Evolutionary conservation across 202 grass and related monocot species (phyloP).

Genomic region (Alloteropsis angusta): DNA sequence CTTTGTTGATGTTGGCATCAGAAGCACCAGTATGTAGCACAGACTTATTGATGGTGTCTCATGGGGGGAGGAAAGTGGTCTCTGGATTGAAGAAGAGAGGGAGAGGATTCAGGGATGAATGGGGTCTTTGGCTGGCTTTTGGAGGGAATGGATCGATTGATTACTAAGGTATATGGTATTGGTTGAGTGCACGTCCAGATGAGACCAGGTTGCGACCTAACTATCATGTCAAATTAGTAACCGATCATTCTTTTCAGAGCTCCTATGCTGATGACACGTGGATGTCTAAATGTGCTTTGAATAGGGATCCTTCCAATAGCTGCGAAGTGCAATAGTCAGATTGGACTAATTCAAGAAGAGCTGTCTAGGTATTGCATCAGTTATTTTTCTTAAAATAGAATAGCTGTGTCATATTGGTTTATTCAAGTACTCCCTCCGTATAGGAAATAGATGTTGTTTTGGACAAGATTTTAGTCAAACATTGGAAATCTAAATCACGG

Average conservation of each 20-base stretch:
- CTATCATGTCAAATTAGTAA: constrained; percentile 8
- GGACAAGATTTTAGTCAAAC: no score
- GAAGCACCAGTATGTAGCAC: constrained; percentile 18
- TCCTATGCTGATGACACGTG: constrained; percentile 4
- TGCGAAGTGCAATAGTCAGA: background rate
- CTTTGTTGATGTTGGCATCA: constrained; percentile 18
- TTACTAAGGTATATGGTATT: constrained; percentile 2
- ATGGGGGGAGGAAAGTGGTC: constrained; percentile 17
- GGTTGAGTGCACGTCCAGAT: constrained; percentile 35
- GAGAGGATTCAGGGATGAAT: constrained; percentile 18
- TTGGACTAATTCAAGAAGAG: constrained; percentile 7
- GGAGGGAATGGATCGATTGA: constrained; percentile 11
- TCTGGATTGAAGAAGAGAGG: constrained; percentile 17
- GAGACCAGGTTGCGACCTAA: constrained; percentile 12
- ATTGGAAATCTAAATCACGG: no score
- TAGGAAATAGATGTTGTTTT: no score
- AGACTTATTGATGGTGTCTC: constrained; percentile 21
- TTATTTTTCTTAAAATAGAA: background rate
- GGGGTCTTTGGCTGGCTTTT: constrained; percentile 26
- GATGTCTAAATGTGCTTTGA: constrained; percentile 8
- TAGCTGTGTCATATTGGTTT: background rate
- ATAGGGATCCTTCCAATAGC: constrained; percentile 17
- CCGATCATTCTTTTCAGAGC: constrained; percentile 15
- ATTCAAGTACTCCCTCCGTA: no score
- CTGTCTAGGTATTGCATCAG: background rate